Evolutionary conservation across 805 yeast species (phyloP).

Genomic region (Yamadazyma nakazawae): DNA sequence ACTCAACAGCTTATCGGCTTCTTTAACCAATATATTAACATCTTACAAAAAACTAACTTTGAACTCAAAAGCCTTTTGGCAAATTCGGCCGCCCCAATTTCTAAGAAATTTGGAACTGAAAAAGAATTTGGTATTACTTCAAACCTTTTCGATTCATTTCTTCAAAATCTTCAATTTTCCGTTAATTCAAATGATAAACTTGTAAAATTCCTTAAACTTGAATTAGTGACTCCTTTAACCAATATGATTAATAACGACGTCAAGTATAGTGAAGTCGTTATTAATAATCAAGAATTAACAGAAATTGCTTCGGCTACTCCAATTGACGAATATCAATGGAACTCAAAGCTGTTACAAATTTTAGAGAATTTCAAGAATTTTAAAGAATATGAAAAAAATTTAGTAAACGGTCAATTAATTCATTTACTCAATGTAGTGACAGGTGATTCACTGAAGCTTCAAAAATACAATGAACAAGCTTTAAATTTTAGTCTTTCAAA

Average conservation of each 20-base stretch:
- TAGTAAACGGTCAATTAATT: constrained; percentile 60
- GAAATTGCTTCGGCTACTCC: constrained; percentile 23
- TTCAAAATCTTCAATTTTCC: constrained; percentile 44
- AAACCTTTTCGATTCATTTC: constrained; percentile 11
- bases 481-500: constrained; percentile 58
- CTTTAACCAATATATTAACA: constrained; percentile 24
- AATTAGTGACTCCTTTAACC: constrained; percentile 53
- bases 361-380: constrained; percentile 72
- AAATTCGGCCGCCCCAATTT: constrained; percentile 1
- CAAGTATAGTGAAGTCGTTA: constrained; percentile 53
- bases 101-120: constrained; percentile 16
- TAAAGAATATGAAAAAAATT: constrained; percentile 57
- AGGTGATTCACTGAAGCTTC: constrained; percentile 20
- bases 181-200: constrained; percentile 47
- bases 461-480: constrained; percentile 53
- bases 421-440: constrained; percentile 48
- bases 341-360: constrained; percentile 69
- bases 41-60: constrained; percentile 39
- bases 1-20: constrained; percentile 31
- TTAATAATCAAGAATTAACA: constrained; percentile 42
- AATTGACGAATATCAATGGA: constrained; percentile 62
- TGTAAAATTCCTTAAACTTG: constrained; percentile 46
- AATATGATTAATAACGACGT: constrained; percentile 52
- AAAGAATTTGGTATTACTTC: constrained; percentile 39
- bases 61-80: constrained; percentile 59